These are phyloP conservation scores for Trichophaea hybrida DNA, from an alignment of 2,329 filamentous ascomycete genomes.

Conservation along the genomic window DNA sequence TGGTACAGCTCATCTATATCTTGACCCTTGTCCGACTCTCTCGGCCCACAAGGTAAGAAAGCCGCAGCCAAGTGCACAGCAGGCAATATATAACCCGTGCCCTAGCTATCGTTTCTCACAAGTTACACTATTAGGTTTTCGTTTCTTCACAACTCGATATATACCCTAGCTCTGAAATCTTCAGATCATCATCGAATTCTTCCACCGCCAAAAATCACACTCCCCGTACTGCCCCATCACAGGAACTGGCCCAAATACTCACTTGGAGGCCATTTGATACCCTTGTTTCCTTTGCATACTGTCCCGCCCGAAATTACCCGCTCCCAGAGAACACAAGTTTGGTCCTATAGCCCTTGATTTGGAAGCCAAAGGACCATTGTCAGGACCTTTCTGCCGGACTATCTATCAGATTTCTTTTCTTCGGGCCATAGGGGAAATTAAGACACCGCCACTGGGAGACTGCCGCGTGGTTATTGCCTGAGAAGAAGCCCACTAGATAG, in stretches of 20 bases:
- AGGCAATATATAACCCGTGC: background rate
- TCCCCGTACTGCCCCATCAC: background rate
- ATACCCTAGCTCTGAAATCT: background rate
- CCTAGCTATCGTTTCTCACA: background rate
- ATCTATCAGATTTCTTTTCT: no score
- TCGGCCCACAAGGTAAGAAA: background rate
- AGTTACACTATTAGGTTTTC: background rate
- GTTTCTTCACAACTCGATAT: background rate
- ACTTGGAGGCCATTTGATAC: background rate
- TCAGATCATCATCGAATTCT: no score
- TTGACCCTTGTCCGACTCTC: background rate
- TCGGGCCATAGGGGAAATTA: no score
- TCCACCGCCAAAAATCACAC: background rate
- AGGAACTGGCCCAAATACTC: background rate
- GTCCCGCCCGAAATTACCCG: background rate
- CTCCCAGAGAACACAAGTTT: background rate
- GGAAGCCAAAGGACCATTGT: background rate
- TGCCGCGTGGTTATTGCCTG: no score
- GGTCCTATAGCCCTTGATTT: background rate
- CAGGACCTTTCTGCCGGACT: background rate
- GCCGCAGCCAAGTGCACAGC: background rate
- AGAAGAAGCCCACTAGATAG: background rate
- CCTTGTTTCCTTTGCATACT: background rate
- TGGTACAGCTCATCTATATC: background rate
- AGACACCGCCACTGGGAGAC: no score